These are phyloP conservation scores for Aspergillus japonicus DNA, from an alignment of 2,329 filamentous ascomycete species.

Conservation along the genomic window DNA sequence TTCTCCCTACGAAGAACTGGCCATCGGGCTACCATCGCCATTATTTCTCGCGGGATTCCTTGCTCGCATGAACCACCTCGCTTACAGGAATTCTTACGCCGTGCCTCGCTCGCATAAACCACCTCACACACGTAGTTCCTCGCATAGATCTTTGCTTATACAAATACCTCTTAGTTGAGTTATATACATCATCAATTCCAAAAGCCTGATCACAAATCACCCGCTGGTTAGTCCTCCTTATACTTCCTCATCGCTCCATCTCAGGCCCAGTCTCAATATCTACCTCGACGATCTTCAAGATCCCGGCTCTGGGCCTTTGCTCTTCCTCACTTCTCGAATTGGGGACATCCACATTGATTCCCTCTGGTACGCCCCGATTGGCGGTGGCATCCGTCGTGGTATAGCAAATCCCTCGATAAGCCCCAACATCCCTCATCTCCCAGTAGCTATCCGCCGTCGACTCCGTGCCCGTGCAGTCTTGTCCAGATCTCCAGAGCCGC, in stretches of 20 bases:
- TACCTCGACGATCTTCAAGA: slow-evolving; percentile 25
- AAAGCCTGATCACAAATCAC: not conserved
- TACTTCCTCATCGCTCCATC: not conserved
- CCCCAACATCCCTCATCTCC: slow-evolving; percentile 9
- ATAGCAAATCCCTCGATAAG: slow-evolving; percentile 13
- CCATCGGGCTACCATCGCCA: no score
- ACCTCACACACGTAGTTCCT: no score
- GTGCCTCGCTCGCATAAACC: no score
- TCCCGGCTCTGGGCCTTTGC: slow-evolving; percentile 10
- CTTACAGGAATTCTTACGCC: no score
- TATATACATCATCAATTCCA: no score
- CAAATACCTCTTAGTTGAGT: no score
- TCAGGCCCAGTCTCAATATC: slow-evolving; percentile 22
- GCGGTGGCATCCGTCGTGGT: slow-evolving; percentile 14
- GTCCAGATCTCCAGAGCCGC: not conserved
- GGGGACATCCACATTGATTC: not conserved
- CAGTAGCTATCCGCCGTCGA: not conserved
- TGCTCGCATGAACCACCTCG: no score
- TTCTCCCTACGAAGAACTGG: no score
- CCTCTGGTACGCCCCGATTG: slow-evolving; percentile 5
- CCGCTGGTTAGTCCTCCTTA: not conserved
- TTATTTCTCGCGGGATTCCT: no score
- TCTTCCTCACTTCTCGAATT: not conserved
- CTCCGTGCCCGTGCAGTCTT: slow-evolving; percentile 1
- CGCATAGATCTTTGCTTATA: no score